Conservation (phyloP, 805 yeast species). For the Clavispora carvajalis region DNA sequence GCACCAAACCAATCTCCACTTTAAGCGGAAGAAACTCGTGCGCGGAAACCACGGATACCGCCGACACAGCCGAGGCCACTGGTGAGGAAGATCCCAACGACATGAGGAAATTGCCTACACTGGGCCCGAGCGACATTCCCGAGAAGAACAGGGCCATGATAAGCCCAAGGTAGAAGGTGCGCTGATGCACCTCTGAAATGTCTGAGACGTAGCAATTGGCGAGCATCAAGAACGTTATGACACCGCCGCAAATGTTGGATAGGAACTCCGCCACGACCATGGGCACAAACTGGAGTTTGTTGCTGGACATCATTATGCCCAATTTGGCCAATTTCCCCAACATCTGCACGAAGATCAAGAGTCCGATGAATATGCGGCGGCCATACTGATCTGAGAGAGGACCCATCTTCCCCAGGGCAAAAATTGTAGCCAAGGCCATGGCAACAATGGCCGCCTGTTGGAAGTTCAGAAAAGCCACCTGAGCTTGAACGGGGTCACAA, state of each 20-base stretch:
- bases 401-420: slow-evolving; percentile 52
- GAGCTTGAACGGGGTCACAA: slow-evolving; percentile 32
- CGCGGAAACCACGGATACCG: slow-evolving; percentile 9
- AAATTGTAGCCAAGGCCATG: slow-evolving; percentile 40
- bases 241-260: slow-evolving; percentile 58
- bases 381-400: slow-evolving; percentile 36
- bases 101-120: slow-evolving; percentile 34
- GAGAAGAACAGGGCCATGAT: slow-evolving; percentile 53
- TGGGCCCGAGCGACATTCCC: slow-evolving; percentile 64
- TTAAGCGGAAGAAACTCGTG: slow-evolving; percentile 31
- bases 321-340: slow-evolving; percentile 20
- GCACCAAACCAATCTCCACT: slow-evolving; percentile 28
- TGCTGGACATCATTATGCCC: slow-evolving; percentile 21
- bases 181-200: slow-evolving; percentile 55
- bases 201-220: slow-evolving; percentile 71
- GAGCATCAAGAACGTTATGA: slow-evolving; percentile 49
- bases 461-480: slow-evolving; percentile 42
- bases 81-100: not conserved
- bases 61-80: not conserved
- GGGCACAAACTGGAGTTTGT: slow-evolving; percentile 25
- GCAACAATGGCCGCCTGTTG: slow-evolving; percentile 40
- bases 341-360: slow-evolving; percentile 14
- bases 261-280: slow-evolving; percentile 43
- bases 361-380: slow-evolving; percentile 23
- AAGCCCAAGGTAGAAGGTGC: slow-evolving; percentile 57